Evolutionary conservation across 192 early-diverging fungal genomes (phyloP).

Genomic region (Glomus cerebriforme): DNA sequence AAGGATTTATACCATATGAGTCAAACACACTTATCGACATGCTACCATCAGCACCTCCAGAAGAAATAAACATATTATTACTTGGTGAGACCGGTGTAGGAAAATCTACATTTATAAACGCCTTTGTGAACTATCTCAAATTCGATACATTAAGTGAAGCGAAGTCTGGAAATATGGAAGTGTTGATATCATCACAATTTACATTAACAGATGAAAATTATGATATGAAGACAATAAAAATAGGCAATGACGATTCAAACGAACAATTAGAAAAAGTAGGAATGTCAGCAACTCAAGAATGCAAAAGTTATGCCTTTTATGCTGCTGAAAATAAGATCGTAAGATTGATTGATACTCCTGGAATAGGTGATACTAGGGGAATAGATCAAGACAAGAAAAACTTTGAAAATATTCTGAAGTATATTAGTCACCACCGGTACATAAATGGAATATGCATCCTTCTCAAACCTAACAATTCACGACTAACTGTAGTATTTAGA

Average conservation of each 20-base stretch:
- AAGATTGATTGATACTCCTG: slow-evolving; percentile 38
- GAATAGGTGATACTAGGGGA: slow-evolving; percentile 36
- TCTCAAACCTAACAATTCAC: slow-evolving; percentile 30
- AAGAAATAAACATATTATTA: slow-evolving; percentile 16
- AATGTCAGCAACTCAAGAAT: slow-evolving; percentile 29
- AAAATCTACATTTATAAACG: slow-evolving; percentile 42
- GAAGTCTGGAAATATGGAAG: slow-evolving; percentile 15
- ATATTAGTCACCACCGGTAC: slow-evolving; percentile 20
- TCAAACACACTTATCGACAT: no score
- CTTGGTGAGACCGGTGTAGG: no score
- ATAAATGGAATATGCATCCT: slow-evolving; percentile 36
- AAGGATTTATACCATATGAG: no score
- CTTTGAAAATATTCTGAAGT: slow-evolving; percentile 34
- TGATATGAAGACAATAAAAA: slow-evolving; percentile 22
- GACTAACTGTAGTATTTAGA: slow-evolving; percentile 29
- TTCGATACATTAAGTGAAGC: slow-evolving; percentile 33
- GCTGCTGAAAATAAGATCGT: slow-evolving; percentile 23
- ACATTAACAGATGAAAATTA: slow-evolving; percentile 5
- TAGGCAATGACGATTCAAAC: slow-evolving; percentile 23
- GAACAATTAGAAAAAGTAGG: slow-evolving; percentile 3
- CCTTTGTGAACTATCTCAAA: slow-evolving; percentile 38
- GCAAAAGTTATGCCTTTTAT: slow-evolving; percentile 31
- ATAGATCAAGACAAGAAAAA: slow-evolving; percentile 32
- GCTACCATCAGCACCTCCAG: no score
- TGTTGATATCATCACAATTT: slow-evolving; percentile 33